A percentile compares a stretch with the other conserved stretches of the same genome.
Conservation (phyloP, 495 filamentous ascomycete species). For the Penicillium tannophilum region DNA sequence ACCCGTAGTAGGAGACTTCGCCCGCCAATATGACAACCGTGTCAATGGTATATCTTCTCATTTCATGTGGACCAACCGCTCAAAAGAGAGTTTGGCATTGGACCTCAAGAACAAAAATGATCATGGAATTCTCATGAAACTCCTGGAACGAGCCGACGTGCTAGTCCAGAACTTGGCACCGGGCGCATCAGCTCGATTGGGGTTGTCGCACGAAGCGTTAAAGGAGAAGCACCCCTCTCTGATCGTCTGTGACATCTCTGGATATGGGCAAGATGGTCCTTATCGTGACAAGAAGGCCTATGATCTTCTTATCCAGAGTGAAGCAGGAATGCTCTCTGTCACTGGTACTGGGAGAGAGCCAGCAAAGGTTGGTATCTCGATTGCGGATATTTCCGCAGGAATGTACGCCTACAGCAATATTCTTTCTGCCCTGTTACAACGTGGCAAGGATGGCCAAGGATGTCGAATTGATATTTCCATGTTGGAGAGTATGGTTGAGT, state of each 20-base stretch:
- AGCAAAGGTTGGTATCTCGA: slow-evolving; percentile 53
- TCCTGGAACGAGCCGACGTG: slow-evolving; percentile 49
- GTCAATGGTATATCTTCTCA: slow-evolving; percentile 52
- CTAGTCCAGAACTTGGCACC: slow-evolving; percentile 56
- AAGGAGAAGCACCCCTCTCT: slow-evolving; percentile 42
- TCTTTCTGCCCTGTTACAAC: slow-evolving; percentile 49
- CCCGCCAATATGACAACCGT: slow-evolving; percentile 49
- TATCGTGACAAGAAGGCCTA: slow-evolving; percentile 59
- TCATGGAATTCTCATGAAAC: slow-evolving; percentile 43
- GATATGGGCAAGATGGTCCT: slow-evolving; percentile 52
- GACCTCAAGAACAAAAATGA: slow-evolving; percentile 48
- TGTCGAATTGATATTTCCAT: slow-evolving; percentile 54
- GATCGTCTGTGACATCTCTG: slow-evolving; percentile 57
- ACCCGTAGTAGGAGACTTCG: slow-evolving; percentile 52
- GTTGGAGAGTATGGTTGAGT: slow-evolving; percentile 57
- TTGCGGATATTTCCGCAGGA: slow-evolving; percentile 54
- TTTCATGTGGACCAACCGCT: slow-evolving; percentile 56
- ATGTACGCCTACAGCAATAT: slow-evolving; percentile 55
- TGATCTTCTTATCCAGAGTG: slow-evolving; percentile 57
- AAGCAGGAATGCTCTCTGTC: slow-evolving; percentile 53
- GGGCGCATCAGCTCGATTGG: slow-evolving; percentile 49
- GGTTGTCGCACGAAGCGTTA: slow-evolving; percentile 45
- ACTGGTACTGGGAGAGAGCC: slow-evolving; percentile 50
- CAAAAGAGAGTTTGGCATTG: slow-evolving; percentile 52
- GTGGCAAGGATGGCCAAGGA: slow-evolving; percentile 44